Evolutionary conservation across 2,329 filamentous ascomycete genomes (phyloP).

Genomic region (Aspergillus sp.): DNA sequence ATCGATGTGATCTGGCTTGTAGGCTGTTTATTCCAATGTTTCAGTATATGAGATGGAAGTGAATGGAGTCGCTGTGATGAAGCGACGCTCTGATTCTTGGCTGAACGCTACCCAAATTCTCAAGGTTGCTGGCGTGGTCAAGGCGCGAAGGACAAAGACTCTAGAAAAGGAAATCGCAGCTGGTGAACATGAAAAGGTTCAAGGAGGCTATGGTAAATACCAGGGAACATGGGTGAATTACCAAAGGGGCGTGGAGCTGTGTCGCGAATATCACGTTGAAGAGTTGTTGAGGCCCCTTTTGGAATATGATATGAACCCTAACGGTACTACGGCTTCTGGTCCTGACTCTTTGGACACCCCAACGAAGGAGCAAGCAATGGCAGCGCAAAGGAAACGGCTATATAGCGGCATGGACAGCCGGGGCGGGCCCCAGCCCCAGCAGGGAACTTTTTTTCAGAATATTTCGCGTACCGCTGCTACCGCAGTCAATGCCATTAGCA

Average conservation of each 20-base stretch:
- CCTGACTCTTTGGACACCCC: conserved; percentile 84
- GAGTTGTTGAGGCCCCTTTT: conserved; percentile 49
- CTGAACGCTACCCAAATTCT: conserved; percentile 97
- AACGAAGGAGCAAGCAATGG: conserved; percentile 98
- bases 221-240: conserved; percentile 99
- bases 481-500: conserved; percentile 93
- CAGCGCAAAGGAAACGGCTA: conserved; percentile 86
- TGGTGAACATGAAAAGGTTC: conserved; percentile 96
- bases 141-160: conserved; percentile 96
- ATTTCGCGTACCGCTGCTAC: conserved; percentile 92
- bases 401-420: conserved; percentile 77
- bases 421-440: conserved; percentile 59
- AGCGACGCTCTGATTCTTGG: conserved; percentile 90
- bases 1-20: neutral
- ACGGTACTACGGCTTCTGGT: conserved; percentile 65
- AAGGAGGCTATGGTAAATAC: conserved; percentile 97
- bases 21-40: conserved; percentile 91
- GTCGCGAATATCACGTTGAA: conserved; percentile 66
- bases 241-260: conserved; percentile 87
- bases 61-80: conserved; percentile 91
- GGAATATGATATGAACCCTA: conserved; percentile 50
- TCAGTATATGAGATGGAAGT: conserved; percentile 99
- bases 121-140: conserved; percentile 95
- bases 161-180: conserved; percentile 96
- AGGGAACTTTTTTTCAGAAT: conserved; percentile 94